Conservation (phyloP, 306 rosid genomes). For the Ziziphus jujuba region DNA sequence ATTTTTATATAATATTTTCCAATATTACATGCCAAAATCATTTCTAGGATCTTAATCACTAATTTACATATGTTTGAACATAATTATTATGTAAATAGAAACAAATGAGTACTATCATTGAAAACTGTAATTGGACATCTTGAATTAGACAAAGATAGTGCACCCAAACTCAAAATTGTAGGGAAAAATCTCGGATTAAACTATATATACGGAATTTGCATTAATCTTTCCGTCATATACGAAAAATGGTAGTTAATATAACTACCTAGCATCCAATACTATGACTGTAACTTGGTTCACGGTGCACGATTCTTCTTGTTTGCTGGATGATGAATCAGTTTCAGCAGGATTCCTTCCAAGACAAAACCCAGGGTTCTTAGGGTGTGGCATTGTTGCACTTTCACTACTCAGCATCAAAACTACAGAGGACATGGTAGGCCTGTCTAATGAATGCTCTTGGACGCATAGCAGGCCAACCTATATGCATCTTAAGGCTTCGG, state of each 20-base stretch:
- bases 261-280: constrained; percentile 62
- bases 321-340: constrained; percentile 61
- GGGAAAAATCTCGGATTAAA: no score
- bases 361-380: constrained; percentile 69
- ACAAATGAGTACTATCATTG: no score
- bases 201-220: background rate
- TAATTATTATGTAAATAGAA: no score
- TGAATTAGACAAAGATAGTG: no score
- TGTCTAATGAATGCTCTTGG: constrained; percentile 48
- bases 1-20: no score
- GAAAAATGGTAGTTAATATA: background rate
- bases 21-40: no score
- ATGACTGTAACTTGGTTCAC: constrained; percentile 78
- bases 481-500: constrained; percentile 69
- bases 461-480: constrained; percentile 45
- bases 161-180: no score
- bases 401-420: constrained; percentile 67
- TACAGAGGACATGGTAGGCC: constrained; percentile 41
- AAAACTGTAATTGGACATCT: no score
- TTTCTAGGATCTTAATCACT: no score
- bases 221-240: constrained; percentile 13
- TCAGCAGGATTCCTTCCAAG: constrained; percentile 43
- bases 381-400: constrained; percentile 55
- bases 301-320: constrained; percentile 54
- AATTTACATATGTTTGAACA: no score